Base-by-base conservation (phyloP, 768 basidiomycete genomes). In the Lyophyllum semitale region DNA sequence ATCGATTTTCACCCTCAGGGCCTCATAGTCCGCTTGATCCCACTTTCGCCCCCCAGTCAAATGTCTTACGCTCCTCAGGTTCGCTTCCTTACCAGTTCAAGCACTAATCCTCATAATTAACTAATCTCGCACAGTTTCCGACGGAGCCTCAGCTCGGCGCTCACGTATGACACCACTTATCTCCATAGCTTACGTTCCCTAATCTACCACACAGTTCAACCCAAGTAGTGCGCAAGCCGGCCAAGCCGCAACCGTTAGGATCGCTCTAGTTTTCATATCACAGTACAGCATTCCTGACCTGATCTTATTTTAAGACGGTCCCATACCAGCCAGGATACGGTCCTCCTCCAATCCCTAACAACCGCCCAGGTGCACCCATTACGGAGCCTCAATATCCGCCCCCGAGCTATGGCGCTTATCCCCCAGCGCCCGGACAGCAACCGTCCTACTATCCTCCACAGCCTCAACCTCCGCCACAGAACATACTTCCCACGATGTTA, bases 391-490 rank as follows among this genome's bases (percentile, higher is more conserved):
- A 51, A 15, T 41, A 25, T 9, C 37, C 40, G 15, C 25, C 38
- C 1, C n/a, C n/a, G 23, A 30, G 26, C 8, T 27, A 48, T n/a
- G 38, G 37, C 49, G 46, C 42, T 13, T 61, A 61, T 48, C 56
- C 58, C 25, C 59, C 64, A 13, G 59, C 62, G 18, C 59, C 59
- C 17, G 60, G 53, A 27, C 60, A 62, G 30, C 60, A 60, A 17
- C 37, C 43, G 37, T 56, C 38, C 12, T 48, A 48, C 27, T 26
- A 25, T 18, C 32, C 41, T 5, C 49, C 38, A 2, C 47, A 47
- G 38, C 30, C 13, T 25, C 55, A 46, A 18, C 53, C 38, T 13
- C 59, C 1, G 29, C 30, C 48, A 42, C 32, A 53, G 22, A 9
- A 43, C 25, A 18, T 48, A 8, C 42, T 48, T 1, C 46, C 40